A percentile compares a stretch with the other conserved stretches of the same genome.
phyloP scores from a whole-genome alignment of 768 basidiomycete genomes.

The Chalciporus sphaerocephalus region DNA sequence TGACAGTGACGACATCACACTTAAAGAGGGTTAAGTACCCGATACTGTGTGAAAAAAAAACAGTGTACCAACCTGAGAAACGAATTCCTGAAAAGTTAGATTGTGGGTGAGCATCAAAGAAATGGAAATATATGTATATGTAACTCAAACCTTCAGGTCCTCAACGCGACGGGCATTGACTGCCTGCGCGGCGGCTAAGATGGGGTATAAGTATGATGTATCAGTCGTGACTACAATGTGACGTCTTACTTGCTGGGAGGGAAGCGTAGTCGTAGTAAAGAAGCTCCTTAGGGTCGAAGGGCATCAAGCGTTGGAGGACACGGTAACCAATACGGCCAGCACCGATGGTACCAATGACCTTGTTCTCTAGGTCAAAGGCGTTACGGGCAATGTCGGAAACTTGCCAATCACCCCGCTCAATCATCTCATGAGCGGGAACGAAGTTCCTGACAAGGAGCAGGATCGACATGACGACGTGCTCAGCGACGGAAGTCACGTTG shows the following conservation, averaged over 20 bases:
- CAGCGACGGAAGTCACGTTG: constrained; percentile 88
- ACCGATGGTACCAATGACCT: constrained; percentile 87
- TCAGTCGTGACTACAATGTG: background rate
- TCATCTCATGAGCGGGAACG: constrained; percentile 82
- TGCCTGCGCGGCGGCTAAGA: constrained; percentile 57
- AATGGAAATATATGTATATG: background rate
- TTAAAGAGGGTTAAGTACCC: constrained; percentile 42
- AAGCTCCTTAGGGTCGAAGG: constrained; percentile 85
- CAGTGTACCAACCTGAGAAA: background rate
- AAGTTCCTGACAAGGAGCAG: constrained; percentile 88
- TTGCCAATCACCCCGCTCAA: constrained; percentile 78
- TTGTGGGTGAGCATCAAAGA: background rate
- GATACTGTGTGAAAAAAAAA: background rate
- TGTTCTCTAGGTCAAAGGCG: constrained; percentile 83
- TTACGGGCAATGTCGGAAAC: constrained; percentile 77
- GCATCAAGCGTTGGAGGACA: constrained; percentile 72
- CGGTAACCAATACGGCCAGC: constrained; percentile 79
- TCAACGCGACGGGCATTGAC: constrained; percentile 70
- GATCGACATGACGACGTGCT: constrained; percentile 87
- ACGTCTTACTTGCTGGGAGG: constrained; percentile 50
- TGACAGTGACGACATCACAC: constrained; percentile 79
- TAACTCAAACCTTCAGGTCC: constrained; percentile 52
- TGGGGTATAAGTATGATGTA: background rate
- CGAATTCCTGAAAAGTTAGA: background rate
- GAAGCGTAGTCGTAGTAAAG: constrained; percentile 82